Conservation (phyloP, 2,329 filamentous ascomycete species). For the Sporothrix inflata region DNA sequence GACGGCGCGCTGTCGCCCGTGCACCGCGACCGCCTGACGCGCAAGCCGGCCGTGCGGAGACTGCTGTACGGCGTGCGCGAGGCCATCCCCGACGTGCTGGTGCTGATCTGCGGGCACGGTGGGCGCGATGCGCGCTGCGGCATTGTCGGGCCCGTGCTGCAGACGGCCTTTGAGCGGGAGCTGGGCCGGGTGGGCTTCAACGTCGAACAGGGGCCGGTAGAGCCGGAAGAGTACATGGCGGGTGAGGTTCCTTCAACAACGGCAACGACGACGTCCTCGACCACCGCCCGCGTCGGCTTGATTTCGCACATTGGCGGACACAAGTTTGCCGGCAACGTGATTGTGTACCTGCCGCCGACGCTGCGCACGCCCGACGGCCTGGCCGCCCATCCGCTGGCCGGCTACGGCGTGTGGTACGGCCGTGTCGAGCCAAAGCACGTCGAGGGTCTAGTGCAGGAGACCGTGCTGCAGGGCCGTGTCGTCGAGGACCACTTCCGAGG, state of each 20-base stretch:
- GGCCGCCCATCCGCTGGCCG: constrained; percentile 62
- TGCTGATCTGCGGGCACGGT: constrained; percentile 88
- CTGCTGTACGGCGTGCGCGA: constrained; percentile 61
- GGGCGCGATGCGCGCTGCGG: constrained; percentile 83
- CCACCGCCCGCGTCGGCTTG: constrained; percentile 64
- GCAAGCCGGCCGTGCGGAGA: constrained; percentile 56
- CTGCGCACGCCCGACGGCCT: constrained; percentile 46
- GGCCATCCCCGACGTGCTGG: constrained; percentile 65
- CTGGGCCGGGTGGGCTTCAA: constrained; percentile 55
- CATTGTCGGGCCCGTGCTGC: constrained; percentile 72
- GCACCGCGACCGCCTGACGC: constrained; percentile 56
- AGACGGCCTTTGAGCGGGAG: constrained; percentile 68
- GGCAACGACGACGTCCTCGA: too few relatives aligned
- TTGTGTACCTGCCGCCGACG: constrained; percentile 72
- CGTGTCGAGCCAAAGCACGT: constrained; percentile 75
- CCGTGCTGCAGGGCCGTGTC: constrained; percentile 67
- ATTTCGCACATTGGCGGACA: constrained; percentile 84
- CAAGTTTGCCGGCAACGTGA: constrained; percentile 84
- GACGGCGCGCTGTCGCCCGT: constrained; percentile 58
- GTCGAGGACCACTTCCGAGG: constrained; percentile 74
- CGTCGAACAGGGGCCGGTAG: constrained; percentile 52
- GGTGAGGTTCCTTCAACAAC: too few relatives aligned
- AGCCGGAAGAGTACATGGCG: constrained; percentile 38
- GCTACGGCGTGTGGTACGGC: constrained; percentile 81
- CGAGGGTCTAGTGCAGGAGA: constrained; percentile 74